Conservation (phyloP, 192 early-diverging fungal genomes). For the Backusella sp. region DNA sequence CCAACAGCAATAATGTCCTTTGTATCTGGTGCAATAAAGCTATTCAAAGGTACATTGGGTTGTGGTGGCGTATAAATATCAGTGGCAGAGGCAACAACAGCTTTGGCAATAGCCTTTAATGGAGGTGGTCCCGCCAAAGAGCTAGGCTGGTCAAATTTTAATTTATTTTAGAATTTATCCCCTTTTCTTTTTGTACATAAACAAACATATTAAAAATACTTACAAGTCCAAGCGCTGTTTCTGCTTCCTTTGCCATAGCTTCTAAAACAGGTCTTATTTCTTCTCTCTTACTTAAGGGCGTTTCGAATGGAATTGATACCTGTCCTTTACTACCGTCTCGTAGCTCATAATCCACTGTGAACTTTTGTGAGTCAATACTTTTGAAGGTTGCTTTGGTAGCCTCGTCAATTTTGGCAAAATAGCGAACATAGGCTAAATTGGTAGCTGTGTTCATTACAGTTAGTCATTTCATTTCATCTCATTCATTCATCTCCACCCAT, state of each 20-base stretch:
- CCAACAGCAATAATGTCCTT: not conserved
- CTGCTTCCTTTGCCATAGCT: constrained; percentile 48
- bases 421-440: constrained; percentile 41
- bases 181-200: not conserved
- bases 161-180: not conserved
- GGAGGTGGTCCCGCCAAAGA: constrained; percentile 39
- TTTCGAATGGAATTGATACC: constrained; percentile 31
- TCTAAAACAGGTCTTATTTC: constrained; percentile 42
- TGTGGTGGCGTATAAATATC: constrained; percentile 18
- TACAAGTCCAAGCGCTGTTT: constrained; percentile 43
- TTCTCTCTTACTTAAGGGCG: constrained; percentile 32
- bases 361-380: constrained; percentile 33
- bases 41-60: constrained; percentile 12
- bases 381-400: constrained; percentile 38
- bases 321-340: constrained; percentile 16
- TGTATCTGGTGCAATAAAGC: constrained; percentile 17
- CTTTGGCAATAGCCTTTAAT: constrained; percentile 30
- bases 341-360: constrained; percentile 23
- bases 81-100: constrained; percentile 22
- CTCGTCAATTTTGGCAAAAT: constrained; percentile 32
- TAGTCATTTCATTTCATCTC: not conserved
- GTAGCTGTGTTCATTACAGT: constrained; percentile 19
- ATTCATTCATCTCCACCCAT: not conserved
- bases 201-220: not conserved
- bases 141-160: constrained; percentile 25